Percentiles rank a stretch among this genome's conserved stretches.
Conservation (phyloP, 139 green algal genomes). For the Auxenochlorella protothecoides region DNA sequence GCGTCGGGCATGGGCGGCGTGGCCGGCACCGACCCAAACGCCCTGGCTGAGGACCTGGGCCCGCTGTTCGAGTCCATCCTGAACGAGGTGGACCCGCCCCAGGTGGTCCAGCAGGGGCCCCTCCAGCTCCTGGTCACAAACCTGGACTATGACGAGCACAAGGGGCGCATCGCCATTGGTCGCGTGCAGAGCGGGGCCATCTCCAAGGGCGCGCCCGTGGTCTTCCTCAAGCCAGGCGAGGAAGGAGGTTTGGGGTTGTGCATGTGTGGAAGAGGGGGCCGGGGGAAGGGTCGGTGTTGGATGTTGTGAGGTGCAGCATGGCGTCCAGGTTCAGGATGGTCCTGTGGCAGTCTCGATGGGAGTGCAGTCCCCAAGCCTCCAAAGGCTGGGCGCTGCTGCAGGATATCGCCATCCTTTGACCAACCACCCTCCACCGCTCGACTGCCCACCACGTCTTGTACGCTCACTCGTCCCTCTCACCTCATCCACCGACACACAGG, state of each 20-base stretch:
- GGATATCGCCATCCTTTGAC: no score
- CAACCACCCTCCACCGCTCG: no score
- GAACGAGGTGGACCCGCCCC: conserved; percentile 59
- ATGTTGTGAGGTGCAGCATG: no score
- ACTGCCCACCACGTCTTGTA: no score
- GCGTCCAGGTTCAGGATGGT: no score
- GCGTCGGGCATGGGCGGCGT: conserved; percentile 83
- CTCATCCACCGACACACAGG: no score
- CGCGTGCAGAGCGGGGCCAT: conserved; percentile 70
- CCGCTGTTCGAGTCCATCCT: conserved; percentile 93
- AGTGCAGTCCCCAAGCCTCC: not conserved
- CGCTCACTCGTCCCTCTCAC: no score
- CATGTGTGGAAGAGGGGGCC: not conserved
- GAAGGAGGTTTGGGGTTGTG: not conserved
- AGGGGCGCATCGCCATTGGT: conserved; percentile 90
- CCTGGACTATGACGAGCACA: conserved; percentile 92
- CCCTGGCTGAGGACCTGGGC: conserved; percentile 70
- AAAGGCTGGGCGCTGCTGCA: no score
- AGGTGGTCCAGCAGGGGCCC: conserved; percentile 50
- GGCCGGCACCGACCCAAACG: conserved; percentile 57
- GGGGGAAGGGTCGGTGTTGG: not conserved
- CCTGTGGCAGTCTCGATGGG: not conserved
- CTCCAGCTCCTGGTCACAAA: conserved; percentile 92
- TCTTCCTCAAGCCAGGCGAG: conserved; percentile 29
- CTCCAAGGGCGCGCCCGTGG: conserved; percentile 38